Evolutionary conservation across 352 stramenopile species (phyloP).

Genomic region (Pythium scleroteichum): DNA sequence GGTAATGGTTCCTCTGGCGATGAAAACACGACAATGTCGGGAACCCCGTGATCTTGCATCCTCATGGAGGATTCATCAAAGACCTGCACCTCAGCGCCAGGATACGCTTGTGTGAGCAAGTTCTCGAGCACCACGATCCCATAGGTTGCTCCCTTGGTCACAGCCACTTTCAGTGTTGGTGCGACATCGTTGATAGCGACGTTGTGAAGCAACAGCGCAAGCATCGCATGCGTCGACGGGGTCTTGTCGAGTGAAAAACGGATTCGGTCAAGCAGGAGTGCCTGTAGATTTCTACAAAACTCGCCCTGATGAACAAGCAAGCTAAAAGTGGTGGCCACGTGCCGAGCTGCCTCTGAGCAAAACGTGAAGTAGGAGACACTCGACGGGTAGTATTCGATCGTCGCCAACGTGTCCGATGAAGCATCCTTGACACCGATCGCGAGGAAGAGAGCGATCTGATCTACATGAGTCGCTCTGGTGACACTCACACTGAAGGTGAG

Average conservation of each 20-base stretch:
- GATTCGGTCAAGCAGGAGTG: background rate
- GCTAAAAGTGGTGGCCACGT: background rate
- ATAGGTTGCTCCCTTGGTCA: conserved; percentile 1
- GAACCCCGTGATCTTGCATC: conserved; percentile 20
- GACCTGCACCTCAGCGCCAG: conserved; percentile 29
- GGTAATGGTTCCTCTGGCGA: conserved; percentile 17
- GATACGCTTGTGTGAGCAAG: conserved; percentile 32
- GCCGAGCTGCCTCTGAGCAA: background rate
- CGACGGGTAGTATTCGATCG: background rate
- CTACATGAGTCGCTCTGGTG: background rate
- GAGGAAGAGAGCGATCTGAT: background rate
- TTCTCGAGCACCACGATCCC: conserved; percentile 31
- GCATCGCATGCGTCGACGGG: background rate
- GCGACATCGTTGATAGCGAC: background rate
- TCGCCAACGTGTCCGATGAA: background rate
- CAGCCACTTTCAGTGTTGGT: conserved; percentile 3
- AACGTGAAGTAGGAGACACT: background rate
- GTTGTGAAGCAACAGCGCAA: conserved; percentile 21
- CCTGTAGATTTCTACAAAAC: conserved; percentile 1
- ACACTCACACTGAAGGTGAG: no score
- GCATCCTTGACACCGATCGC: background rate
- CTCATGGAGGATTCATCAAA: conserved; percentile 18
- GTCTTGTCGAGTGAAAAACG: background rate
- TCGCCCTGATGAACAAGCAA: background rate
- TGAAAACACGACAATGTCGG: conserved; percentile 46